Conservation (phyloP, 352 stramenopile species). For the Phytophthora meadii region DNA sequence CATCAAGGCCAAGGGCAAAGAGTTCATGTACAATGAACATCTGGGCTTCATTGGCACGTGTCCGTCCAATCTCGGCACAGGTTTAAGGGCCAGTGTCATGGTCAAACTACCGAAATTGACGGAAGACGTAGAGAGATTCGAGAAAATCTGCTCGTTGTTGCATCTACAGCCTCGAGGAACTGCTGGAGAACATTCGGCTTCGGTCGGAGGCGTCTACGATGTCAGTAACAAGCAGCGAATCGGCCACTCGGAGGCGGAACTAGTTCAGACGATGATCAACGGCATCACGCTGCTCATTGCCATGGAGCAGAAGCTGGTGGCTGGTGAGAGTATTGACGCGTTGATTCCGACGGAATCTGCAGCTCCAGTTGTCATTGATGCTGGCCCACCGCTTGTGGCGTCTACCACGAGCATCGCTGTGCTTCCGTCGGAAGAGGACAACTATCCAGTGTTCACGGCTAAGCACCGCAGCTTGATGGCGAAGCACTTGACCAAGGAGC, state of each 20-base stretch:
- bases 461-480: constrained; percentile 90
- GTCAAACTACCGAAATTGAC: constrained; percentile 75
- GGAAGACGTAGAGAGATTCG: constrained; percentile 62
- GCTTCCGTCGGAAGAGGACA: constrained; percentile 69
- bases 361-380: constrained; percentile 68
- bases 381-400: constrained; percentile 43
- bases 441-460: constrained; percentile 79
- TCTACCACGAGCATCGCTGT: constrained; percentile 61
- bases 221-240: constrained; percentile 92
- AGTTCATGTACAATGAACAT: constrained; percentile 80
- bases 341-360: constrained; percentile 69
- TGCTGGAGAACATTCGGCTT: constrained; percentile 71
- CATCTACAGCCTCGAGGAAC: constrained; percentile 66
- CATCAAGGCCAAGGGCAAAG: constrained; percentile 62
- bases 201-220: constrained; percentile 83
- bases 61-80: constrained; percentile 79
- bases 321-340: constrained; percentile 69
- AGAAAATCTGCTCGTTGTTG: constrained; percentile 70
- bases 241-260: constrained; percentile 87
- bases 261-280: constrained; percentile 95
- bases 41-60: constrained; percentile 74
- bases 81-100: constrained; percentile 68
- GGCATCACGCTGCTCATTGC: constrained; percentile 89
- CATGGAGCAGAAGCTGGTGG: constrained; percentile 89
- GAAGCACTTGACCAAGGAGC: constrained; percentile 80